These are phyloP conservation scores for Kodamaea neixiangensis DNA, from an alignment of 805 yeast genomes.

Conservation along the genomic window DNA sequence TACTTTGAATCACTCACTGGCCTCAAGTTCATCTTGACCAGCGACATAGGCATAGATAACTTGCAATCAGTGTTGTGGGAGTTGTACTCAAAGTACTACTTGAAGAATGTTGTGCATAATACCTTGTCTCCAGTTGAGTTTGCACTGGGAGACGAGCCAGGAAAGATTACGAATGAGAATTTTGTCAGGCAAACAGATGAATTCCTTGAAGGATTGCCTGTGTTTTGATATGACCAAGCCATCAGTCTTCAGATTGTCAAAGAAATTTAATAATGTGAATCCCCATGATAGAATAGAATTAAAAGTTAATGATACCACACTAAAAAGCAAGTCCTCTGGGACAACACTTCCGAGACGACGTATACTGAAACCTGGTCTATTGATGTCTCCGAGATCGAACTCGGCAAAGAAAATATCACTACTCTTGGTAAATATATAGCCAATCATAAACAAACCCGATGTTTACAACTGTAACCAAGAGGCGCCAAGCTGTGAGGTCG, in stretches of 20 bases:
- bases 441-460: not conserved
- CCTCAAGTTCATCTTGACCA: conserved; percentile 69
- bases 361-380: too few relatives aligned
- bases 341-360: too few relatives aligned
- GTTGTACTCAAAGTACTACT: conserved; percentile 59
- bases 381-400: not conserved
- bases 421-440: not conserved
- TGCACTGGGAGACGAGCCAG: conserved; percentile 34
- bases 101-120: conserved; percentile 63
- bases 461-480: not conserved
- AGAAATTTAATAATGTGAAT: too few relatives aligned
- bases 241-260: too few relatives aligned
- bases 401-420: not conserved
- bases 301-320: too few relatives aligned
- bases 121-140: conserved; percentile 57
- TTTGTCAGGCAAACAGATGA: conserved; percentile 59
- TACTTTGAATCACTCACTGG: conserved; percentile 79
- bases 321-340: too few relatives aligned
- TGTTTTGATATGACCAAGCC: conserved; percentile 13
- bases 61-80: conserved; percentile 56
- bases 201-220: conserved; percentile 36
- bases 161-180: conserved; percentile 53
- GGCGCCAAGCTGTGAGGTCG: not conserved
- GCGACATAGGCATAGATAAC: conserved; percentile 62
- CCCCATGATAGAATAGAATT: not conserved